phyloP scores from a whole-genome alignment of 371 early-diverging fungal genomes.

The Rhizopus sp. region DNA sequence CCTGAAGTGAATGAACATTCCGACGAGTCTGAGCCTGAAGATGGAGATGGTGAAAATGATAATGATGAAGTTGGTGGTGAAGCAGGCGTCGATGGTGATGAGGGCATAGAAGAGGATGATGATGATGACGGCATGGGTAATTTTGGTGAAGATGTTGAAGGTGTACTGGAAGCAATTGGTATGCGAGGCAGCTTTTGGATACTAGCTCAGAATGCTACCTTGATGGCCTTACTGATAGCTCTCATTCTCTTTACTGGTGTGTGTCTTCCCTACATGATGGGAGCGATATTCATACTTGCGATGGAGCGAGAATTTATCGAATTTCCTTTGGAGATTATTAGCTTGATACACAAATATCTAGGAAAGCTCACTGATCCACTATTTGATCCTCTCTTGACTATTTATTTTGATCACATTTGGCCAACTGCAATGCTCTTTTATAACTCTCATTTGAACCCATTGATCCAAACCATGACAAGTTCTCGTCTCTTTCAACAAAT shows the following conservation, averaged over 20 bases:
- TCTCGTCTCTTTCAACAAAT: no score
- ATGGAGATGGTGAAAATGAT: background rate
- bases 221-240: conserved; percentile 75
- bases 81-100: background rate
- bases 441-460: background rate
- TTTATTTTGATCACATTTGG: conserved; percentile 9
- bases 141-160: conserved; percentile 75
- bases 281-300: conserved; percentile 50
- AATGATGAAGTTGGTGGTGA: background rate
- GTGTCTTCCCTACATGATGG: conserved; percentile 78
- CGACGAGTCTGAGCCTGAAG: background rate
- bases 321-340: conserved; percentile 51
- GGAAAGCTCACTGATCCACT: conserved; percentile 57
- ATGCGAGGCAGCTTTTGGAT: conserved; percentile 81
- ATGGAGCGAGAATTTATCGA: conserved; percentile 31
- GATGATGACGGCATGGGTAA: conserved; percentile 54
- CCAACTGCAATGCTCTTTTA: background rate
- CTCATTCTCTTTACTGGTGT: conserved; percentile 69
- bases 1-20: background rate
- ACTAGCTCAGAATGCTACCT: conserved; percentile 75
- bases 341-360: conserved; percentile 18
- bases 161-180: conserved; percentile 86
- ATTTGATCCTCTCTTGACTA: conserved; percentile 54
- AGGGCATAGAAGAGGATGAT: conserved; percentile 19
- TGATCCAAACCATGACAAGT: background rate